These are phyloP conservation scores for Tubosaeta sp. DNA, from an alignment of 768 basidiomycete genomes.

Conservation along the genomic window DNA sequence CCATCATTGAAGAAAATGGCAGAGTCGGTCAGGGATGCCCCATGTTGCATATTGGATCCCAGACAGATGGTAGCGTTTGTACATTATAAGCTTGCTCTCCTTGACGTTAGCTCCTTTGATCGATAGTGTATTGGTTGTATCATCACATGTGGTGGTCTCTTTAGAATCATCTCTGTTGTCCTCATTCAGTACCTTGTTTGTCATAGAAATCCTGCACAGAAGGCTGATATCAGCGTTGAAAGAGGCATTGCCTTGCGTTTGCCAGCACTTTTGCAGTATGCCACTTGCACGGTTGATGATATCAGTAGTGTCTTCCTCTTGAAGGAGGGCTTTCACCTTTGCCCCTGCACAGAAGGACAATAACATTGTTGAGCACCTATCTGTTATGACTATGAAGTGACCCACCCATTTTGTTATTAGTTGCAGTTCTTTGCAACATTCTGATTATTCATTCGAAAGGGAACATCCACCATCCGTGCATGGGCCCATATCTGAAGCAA, in stretches of 20 bases:
- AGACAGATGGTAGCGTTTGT: neutral
- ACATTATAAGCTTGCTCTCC: neutral
- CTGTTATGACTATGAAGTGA: too few relatives aligned
- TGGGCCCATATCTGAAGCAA: slow-evolving; percentile 25
- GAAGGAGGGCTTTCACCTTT: too few relatives aligned
- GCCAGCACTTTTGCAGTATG: neutral
- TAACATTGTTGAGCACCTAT: too few relatives aligned
- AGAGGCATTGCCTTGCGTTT: neutral
- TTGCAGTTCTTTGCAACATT: slow-evolving; percentile 17
- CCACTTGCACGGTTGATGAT: too few relatives aligned
- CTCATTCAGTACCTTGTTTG: neutral
- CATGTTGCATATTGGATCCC: slow-evolving; percentile 1
- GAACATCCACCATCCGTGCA: slow-evolving; percentile 34
- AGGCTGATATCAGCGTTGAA: neutral
- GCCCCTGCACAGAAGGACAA: too few relatives aligned
- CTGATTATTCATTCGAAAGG: slow-evolving; percentile 30
- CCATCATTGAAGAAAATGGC: slow-evolving; percentile 1
- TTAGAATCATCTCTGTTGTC: neutral
- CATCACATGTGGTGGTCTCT: neutral
- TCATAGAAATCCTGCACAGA: neutral
- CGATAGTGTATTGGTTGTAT: neutral
- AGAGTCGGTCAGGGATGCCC: neutral
- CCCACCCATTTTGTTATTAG: neutral
- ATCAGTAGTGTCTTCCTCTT: too few relatives aligned
- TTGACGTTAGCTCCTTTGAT: neutral